A percentile compares a stretch with the other conserved stretches of the same genome.
phyloP scores from a whole-genome alignment of 495 filamentous ascomycete genomes.

The Hyphodiscus hymeniophilus region DNA sequence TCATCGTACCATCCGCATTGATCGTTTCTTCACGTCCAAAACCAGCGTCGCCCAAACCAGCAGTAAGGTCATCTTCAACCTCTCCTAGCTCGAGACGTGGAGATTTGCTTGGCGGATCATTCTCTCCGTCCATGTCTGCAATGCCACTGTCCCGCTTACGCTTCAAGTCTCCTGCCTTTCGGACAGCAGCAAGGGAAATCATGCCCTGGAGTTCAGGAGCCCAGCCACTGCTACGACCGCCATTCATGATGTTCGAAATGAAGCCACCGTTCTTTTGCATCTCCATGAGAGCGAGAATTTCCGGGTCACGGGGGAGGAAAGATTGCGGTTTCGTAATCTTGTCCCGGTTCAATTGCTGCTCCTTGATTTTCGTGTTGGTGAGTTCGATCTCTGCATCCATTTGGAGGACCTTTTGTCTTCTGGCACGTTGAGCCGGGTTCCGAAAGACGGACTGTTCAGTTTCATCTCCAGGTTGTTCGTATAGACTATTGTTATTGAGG shows the following conservation, averaged over 20 bases:
- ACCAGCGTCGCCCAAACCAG: conserved; percentile 38
- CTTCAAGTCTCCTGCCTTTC: conserved; percentile 74
- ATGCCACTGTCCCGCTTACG: conserved; percentile 88
- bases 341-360: conserved; percentile 69
- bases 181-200: conserved; percentile 72
- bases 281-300: conserved; percentile 77
- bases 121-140: conserved; percentile 63
- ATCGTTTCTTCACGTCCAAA: conserved; percentile 43
- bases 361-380: conserved; percentile 53
- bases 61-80: conserved; percentile 46
- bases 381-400: conserved; percentile 58
- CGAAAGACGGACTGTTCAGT: conserved; percentile 41
- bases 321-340: conserved; percentile 70
- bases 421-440: conserved; percentile 57
- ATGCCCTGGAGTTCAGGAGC: conserved; percentile 86
- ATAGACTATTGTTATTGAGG: conserved; percentile 35
- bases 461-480: conserved; percentile 33
- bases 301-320: conserved; percentile 79
- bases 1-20: conserved; percentile 44
- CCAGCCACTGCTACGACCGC: conserved; percentile 68
- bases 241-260: conserved; percentile 69
- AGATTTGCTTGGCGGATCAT: conserved; percentile 46
- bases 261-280: conserved; percentile 85
- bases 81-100: conserved; percentile 60
- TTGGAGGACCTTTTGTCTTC: conserved; percentile 67